A percentile compares a stretch with the other conserved stretches of the same genome.
Conservation (phyloP, 495 filamentous ascomycete genomes). For the Podospora appendiculata region DNA sequence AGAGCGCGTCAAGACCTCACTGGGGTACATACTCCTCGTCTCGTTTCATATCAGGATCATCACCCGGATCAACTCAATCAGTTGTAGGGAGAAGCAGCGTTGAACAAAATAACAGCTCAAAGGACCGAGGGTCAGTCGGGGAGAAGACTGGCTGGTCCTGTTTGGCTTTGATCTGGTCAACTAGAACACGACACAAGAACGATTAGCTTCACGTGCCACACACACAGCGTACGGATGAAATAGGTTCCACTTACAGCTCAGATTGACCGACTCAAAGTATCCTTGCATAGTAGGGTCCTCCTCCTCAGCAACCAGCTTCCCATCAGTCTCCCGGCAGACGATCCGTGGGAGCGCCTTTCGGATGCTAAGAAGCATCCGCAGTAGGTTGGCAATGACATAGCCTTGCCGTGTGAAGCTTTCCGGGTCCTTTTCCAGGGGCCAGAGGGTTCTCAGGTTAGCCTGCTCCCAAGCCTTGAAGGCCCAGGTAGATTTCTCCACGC, state of each 20-base stretch:
- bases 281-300: conserved; percentile 41
- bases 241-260: conserved; percentile 46
- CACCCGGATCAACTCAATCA: conserved; percentile 2
- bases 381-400: conserved; percentile 60
- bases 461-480: conserved; percentile 69
- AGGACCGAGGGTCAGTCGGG: conserved; percentile 54
- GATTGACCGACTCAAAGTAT: conserved; percentile 56
- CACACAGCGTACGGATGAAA: background rate
- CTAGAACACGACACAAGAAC: conserved; percentile 15
- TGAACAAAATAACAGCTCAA: conserved; percentile 59
- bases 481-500: conserved; percentile 79
- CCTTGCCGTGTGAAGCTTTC: conserved; percentile 61
- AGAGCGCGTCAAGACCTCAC: no score
- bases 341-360: conserved; percentile 62
- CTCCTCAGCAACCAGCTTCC: conserved; percentile 46
- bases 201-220: no score
- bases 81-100: conserved; percentile 45
- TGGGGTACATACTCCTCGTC: background rate
- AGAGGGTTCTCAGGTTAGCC: conserved; percentile 45
- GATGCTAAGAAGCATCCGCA: conserved; percentile 69
- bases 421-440: conserved; percentile 67
- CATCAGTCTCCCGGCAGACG: conserved; percentile 39
- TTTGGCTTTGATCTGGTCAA: conserved; percentile 28
- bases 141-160: conserved; percentile 48
- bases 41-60: background rate